phyloP scores from a whole-genome alignment of 2,329 filamentous ascomycete genomes.

The Pseudogymnoascus sp. region DNA sequence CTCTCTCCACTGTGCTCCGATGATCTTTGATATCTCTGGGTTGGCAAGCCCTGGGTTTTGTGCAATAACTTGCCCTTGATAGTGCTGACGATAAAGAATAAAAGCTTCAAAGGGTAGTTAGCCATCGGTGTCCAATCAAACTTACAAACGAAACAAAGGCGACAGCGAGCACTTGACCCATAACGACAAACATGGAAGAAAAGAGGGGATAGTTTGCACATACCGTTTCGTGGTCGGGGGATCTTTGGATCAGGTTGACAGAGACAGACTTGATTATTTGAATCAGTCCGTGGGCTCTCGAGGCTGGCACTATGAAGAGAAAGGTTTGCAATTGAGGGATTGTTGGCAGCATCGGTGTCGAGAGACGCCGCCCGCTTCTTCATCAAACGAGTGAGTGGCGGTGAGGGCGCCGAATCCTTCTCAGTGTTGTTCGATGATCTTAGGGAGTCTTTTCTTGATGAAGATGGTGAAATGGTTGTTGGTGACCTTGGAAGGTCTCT shows the following conservation, averaged over 20 bases:
- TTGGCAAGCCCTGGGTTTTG: conserved; percentile 86
- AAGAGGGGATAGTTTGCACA: conserved; percentile 29
- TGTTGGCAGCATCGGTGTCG: conserved; percentile 23
- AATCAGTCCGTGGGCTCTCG: conserved; percentile 18
- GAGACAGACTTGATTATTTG: conserved; percentile 49
- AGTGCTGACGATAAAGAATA: conserved; percentile 92
- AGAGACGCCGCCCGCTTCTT: conserved; percentile 29
- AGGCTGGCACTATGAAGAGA: conserved; percentile 24
- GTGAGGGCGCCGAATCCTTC: conserved; percentile 21
- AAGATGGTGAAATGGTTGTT: neutral
- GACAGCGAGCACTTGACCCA: conserved; percentile 10
- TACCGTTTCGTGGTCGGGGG: conserved; percentile 63
- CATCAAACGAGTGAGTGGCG: conserved; percentile 26
- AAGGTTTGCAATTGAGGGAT: conserved; percentile 25
- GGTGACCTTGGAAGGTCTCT: conserved; percentile 5
- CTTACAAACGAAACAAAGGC: conserved; percentile 11
- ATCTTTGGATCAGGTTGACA: conserved; percentile 67
- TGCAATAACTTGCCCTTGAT: conserved; percentile 73
- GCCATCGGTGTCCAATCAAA: conserved; percentile 23
- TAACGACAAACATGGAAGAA: conserved; percentile 12
- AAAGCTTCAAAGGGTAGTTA: conserved; percentile 59
- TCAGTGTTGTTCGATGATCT: conserved; percentile 17
- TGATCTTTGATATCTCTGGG: conserved; percentile 95
- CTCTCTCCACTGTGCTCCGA: conserved; percentile 78
- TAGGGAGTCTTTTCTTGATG: neutral